Base-by-base conservation (phyloP, 2,329 filamentous ascomycete species). In the Colletotrichum tropicale region DNA sequence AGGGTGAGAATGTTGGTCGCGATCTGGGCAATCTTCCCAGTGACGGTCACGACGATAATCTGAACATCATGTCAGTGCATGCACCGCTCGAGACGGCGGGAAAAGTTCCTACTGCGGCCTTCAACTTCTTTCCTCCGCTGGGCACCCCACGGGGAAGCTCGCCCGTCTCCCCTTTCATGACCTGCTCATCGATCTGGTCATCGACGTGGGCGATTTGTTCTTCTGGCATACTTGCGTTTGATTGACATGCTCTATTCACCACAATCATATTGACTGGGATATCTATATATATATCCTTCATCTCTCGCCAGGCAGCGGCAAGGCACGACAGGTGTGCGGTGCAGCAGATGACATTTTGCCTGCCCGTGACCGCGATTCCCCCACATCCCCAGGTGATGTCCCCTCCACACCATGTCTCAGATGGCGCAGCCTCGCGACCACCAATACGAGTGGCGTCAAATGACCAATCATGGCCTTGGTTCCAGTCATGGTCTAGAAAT, bases 1-100 rank as follows among this genome's bases (percentile, higher is more conserved):
- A 81, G 75, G 2, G 79, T 81, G 34, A 81, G n/a, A n/a, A 79
- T 66, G 30, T 75, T 48, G 16, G 74, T 76, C 30, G 74, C 34
- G n/a, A 70, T 36, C 8, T 66, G 43, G 2, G 76, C 76, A 34
- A 77, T 43, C 28, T 73, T 77, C 36, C 76, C 60, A 38, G 62
- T 69, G 10, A 76, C 13, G 2, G 74, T 68, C 32, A 69, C 73
- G 21, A 38, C 66, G 34, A 74, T 18, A 18, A 76, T 77, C 76
- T 77, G 32, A 6, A 36, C 24, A 21, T 32, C 26, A 61, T 30
- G 58, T 73, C 18, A 76, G 65, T 15, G n/a, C 16, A 26, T 28
- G 60, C 8, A 8, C 6, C 26, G 38, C 21, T n/a, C 4, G 15
- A 30, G 12, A 13, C 24, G 28, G 4, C 21, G 43, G 30, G 7